Evolutionary conservation across 176 grass and related monocot genomes (phyloP).

Genomic region (Miscanthus lutarioriparius): DNA sequence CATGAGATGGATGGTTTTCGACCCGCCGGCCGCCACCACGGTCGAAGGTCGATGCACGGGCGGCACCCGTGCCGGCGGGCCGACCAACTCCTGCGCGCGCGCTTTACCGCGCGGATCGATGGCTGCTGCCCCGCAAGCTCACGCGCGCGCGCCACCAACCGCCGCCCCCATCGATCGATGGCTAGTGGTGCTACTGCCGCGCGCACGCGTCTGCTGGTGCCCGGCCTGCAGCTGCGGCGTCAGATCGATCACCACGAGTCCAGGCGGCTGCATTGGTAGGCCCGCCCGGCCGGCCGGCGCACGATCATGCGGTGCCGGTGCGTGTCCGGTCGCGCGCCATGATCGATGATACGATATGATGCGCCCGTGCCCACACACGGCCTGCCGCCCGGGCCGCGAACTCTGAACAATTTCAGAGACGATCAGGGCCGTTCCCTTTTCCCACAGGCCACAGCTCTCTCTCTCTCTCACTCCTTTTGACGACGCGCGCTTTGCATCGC

Average conservation of each 20-base stretch:
- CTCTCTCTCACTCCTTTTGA: neutral
- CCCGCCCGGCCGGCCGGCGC: neutral
- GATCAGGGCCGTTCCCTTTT: neutral
- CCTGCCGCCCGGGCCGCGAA: neutral
- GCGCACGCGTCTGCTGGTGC: neutral
- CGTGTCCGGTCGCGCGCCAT: neutral
- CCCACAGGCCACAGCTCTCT: no score
- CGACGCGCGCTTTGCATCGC: neutral
- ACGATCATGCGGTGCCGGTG: neutral
- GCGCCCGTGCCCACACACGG: neutral
- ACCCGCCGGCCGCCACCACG: neutral
- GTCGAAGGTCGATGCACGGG: neutral
- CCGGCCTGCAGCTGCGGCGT: no score
- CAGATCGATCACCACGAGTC: neutral
- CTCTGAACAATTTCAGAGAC: neutral
- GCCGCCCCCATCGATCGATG: neutral
- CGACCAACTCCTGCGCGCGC: neutral
- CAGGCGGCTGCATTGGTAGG: neutral
- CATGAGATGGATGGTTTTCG: neutral
- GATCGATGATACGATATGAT: neutral
- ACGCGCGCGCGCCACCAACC: slow-evolving; percentile 25
- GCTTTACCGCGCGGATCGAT: neutral
- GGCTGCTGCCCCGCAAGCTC: neutral
- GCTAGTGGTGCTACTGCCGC: neutral
- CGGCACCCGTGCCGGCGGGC: neutral